Base-by-base conservation (phyloP, 169 alveolate genomes). In the Plasmodium sp. region DNA sequence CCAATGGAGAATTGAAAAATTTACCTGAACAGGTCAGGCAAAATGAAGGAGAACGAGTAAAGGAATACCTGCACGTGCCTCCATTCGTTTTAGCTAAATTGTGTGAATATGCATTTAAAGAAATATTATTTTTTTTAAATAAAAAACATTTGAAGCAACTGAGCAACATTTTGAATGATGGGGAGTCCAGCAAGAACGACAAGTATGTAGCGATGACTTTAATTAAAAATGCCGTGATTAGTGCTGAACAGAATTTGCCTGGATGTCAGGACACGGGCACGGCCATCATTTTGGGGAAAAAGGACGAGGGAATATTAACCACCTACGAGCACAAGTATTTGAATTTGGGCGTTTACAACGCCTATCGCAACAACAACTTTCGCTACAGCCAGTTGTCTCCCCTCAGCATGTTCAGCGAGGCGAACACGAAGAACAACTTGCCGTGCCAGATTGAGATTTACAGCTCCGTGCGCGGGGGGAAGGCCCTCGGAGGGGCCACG, bases 211-310 rank as follows among this genome's bases (percentile, higher is more conserved):
- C 98, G 10, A 95, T 97, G 96, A 97, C 97, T 82, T 95, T 97
- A 56, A 96, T 97, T 43, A 96, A 96, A 58, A 97, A 96, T 81
- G 99, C 98, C 33, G 92, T 96, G 84, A 84, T 97, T 58, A 96
- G 98, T 4, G 96, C 98, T 27, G 96, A 93, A 48, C 90, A 85
- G 96, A 75, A 74, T 71, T 94, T 97, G 80, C 99, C 99, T 1
- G 97, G 98, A 16, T 98, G 99, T 84, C 99, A 98, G 85, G 99
- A 98, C 91, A 98, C 99, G 12, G 99, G 98, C 36, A 97, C 98
- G 31, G 98, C 98, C n/a, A 93, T 96, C 79, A 97, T 97, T 39
- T 81, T 97, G 84, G 98, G 97, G n/a, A 96, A 97, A 84, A 93
- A 97, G 18, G 98, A 98, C 36, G 96, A 93, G 88, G 45, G 41